phyloP scores from a whole-genome alignment of 2,329 filamentous ascomycete species.

The Diaporthe citriasiana region DNA sequence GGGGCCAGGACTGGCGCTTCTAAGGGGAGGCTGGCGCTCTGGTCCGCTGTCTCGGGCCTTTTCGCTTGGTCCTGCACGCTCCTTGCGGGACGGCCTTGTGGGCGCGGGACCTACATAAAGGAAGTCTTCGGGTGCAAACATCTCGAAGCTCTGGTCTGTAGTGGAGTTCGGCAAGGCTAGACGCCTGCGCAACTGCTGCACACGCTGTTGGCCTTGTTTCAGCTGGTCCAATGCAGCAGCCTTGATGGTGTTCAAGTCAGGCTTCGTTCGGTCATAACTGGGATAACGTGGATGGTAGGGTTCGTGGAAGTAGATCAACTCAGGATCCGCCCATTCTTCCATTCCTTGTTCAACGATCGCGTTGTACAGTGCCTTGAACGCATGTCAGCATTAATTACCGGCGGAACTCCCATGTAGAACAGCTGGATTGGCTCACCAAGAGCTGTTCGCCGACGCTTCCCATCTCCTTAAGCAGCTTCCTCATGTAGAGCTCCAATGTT shows the following conservation, averaged over 20 bases:
- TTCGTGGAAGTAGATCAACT: too few relatives aligned
- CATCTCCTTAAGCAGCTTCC: background rate
- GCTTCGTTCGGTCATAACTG: background rate
- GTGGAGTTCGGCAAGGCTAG: background rate
- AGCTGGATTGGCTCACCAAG: background rate
- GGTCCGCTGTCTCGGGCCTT: background rate
- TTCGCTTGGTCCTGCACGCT: background rate
- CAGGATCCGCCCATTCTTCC: background rate
- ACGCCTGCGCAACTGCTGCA: background rate
- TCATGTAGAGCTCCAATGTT: background rate
- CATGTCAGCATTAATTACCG: background rate
- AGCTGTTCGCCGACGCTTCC: background rate
- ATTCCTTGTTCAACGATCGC: background rate
- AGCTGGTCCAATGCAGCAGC: background rate
- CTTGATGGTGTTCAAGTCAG: background rate
- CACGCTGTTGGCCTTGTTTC: background rate
- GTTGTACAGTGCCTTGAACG: background rate
- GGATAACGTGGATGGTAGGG: background rate
- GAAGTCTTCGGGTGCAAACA: too few relatives aligned
- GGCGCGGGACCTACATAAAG: too few relatives aligned
- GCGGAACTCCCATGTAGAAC: too few relatives aligned
- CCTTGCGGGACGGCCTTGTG: background rate
- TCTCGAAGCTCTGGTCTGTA: too few relatives aligned
- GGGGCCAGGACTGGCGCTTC: background rate
- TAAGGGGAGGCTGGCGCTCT: background rate